Evolutionary conservation across 768 basidiomycete species (phyloP).

Genomic region (Amanita molliuscula): DNA sequence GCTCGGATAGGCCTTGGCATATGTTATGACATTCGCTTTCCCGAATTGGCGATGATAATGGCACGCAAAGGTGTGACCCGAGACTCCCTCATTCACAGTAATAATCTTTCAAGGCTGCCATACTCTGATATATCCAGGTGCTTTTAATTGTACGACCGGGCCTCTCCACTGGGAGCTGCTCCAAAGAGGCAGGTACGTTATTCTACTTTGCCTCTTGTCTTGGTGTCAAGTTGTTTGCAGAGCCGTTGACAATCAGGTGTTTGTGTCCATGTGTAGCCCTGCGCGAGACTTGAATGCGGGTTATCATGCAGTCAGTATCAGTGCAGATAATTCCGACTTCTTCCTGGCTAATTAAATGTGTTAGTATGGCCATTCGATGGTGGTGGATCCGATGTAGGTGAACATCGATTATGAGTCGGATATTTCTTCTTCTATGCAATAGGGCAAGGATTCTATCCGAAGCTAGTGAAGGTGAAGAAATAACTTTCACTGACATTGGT

Average conservation of each 20-base stretch:
- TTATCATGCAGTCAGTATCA: constrained; percentile 62
- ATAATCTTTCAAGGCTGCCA: constrained; percentile 53
- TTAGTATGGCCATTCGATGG: constrained; percentile 85
- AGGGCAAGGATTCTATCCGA: constrained; percentile 72
- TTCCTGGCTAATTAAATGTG: not conserved
- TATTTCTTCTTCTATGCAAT: constrained; percentile 1
- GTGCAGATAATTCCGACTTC: not conserved
- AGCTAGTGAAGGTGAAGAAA: constrained; percentile 68
- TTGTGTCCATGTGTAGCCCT: constrained; percentile 90
- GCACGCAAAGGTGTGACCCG: constrained; percentile 62
- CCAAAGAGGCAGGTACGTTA: constrained; percentile 64
- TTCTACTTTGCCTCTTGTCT: not conserved
- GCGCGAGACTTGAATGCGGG: constrained; percentile 73
- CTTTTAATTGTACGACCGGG: constrained; percentile 94
- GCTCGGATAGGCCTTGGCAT: constrained; percentile 95
- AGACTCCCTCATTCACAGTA: not conserved
- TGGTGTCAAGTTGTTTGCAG: constrained; percentile 27
- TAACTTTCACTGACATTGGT: constrained; percentile 79
- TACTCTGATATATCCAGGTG: constrained; percentile 83
- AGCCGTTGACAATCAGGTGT: constrained; percentile 96
- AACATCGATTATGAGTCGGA: constrained; percentile 3
- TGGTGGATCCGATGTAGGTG: constrained; percentile 82
- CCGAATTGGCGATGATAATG: constrained; percentile 85
- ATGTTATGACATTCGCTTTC: constrained; percentile 94
- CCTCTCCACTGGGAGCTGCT: constrained; percentile 95